phyloP scores from a whole-genome alignment of 306 rosid species.

The Rosa persica region DNA sequence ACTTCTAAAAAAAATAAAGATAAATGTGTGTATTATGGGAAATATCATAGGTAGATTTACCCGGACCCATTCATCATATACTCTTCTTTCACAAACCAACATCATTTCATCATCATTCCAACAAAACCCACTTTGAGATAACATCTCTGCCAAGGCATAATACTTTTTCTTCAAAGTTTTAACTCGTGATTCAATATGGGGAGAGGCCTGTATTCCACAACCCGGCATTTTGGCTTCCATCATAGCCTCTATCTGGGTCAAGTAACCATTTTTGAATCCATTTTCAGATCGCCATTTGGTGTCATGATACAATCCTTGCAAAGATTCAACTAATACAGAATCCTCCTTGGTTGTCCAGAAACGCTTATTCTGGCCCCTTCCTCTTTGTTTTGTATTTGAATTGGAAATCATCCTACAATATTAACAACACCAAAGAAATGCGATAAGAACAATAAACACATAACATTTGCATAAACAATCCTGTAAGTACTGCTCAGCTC shows the following conservation, averaged over 20 bases:
- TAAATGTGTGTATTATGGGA: background rate
- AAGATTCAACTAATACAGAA: slow-evolving; percentile 15
- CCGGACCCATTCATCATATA: slow-evolving; percentile 16
- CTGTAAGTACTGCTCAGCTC: background rate
- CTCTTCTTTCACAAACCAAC: background rate
- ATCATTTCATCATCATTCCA: slow-evolving; percentile 19
- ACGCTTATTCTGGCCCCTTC: slow-evolving; percentile 19
- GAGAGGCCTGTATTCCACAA: slow-evolving; percentile 17
- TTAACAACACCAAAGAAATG: background rate
- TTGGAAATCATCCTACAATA: slow-evolving; percentile 3
- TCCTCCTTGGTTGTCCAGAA: slow-evolving; percentile 22
- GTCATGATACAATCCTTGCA: slow-evolving; percentile 10
- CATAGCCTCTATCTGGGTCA: slow-evolving; percentile 15
- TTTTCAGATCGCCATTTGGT: slow-evolving; percentile 12
- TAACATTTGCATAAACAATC: background rate
- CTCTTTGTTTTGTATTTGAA: slow-evolving; percentile 3
- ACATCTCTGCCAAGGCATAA: slow-evolving; percentile 9
- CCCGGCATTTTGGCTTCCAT: slow-evolving; percentile 20
- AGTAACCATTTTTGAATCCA: slow-evolving; percentile 18
- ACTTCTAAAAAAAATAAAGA: background rate
- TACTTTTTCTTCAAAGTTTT: slow-evolving; percentile 24
- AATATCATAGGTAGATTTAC: slow-evolving; percentile 7
- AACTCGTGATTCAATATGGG: slow-evolving; percentile 20
- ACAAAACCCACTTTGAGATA: slow-evolving; percentile 10
- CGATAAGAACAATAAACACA: background rate